Base-by-base conservation (phyloP, 2,329 filamentous ascomycete species). In the Exophiala sp. region DNA sequence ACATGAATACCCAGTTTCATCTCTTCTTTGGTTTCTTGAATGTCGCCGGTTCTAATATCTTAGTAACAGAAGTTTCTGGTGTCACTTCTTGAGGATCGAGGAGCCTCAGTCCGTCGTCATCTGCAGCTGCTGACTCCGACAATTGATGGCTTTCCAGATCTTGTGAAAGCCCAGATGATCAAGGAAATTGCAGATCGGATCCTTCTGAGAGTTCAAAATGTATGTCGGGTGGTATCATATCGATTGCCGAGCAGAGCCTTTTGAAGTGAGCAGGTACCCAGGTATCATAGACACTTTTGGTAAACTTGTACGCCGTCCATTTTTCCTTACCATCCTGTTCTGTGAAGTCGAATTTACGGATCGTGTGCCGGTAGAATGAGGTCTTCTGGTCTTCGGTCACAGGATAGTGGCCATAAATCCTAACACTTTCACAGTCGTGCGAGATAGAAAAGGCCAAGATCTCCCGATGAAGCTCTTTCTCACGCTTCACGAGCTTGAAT, bases 371-470 rank as follows among this genome's bases (percentile, higher is more conserved):
- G 64, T 74, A 72, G 52, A 70, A 75, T 18, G 65, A 67, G 6
- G 55, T 67, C 5, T 68, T 55, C 1, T 67, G 62, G 10, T 58
- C 61, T 18, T 66, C 50, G 14, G 75, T 68, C 2, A 72, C 65
- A 2, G 72, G 62, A 51, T 76, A 76, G 48, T 75, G 65, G 20
- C 71, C 69, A 55, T 73, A 75, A 33, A 77, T 75, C 14, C n/a
- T n/a, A n/a, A n/a, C n/a, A n/a, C n/a, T n/a, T n/a, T n/a, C n/a
- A n/a, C n/a, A n/a, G n/a, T n/a, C 67, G 40, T 72, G 64, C 5
- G 72, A 75, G 57, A 76, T 58, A 3, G 73, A 78, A 55, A 76
- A 78, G 16, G 65, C 68, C 7, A 76, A 65, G 21, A 77, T 71
- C 57, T 75, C 62, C n/a, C 68, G 68, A 57, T 75, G 8, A 18